A percentile compares a stretch with the other conserved stretches of the same genome.
These are phyloP conservation scores for Penicillium olsonii DNA, from an alignment of 2,329 filamentous ascomycete genomes.

Conservation along the genomic window DNA sequence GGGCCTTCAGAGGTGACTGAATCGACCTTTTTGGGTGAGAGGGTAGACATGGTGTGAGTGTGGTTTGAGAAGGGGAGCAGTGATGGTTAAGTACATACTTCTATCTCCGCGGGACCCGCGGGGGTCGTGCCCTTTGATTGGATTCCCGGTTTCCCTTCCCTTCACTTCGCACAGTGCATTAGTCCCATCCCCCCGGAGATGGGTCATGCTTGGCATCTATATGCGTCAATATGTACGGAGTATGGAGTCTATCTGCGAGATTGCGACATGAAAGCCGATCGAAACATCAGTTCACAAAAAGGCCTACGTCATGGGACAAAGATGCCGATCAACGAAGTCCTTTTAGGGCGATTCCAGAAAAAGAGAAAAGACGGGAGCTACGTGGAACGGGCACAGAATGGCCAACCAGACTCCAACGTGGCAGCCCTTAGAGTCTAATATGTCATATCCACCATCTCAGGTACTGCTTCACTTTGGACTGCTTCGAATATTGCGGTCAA, in stretches of 20 bases:
- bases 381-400: not conserved
- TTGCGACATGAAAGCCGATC: not conserved
- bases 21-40: conserved; percentile 1
- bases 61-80: not conserved
- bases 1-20: conserved; percentile 27
- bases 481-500: too few relatives aligned
- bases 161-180: conserved; percentile 3
- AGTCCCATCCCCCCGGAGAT: not conserved
- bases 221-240: not conserved
- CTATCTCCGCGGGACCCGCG: conserved; percentile 17
- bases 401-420: not conserved
- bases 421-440: not conserved
- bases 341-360: not conserved
- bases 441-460: not conserved
- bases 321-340: conserved; percentile 5
- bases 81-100: conserved; percentile 9
- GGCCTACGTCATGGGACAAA: not conserved
- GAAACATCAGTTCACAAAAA: not conserved
- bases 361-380: not conserved
- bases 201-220: not conserved
- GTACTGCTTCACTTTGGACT: too few relatives aligned
- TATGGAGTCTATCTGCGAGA: not conserved
- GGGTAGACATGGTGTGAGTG: not conserved
- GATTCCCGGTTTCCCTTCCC: not conserved
- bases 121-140: conserved; percentile 9